Conservation (phyloP, 306 rosid species). For the Crotalaria pallida region DNA sequence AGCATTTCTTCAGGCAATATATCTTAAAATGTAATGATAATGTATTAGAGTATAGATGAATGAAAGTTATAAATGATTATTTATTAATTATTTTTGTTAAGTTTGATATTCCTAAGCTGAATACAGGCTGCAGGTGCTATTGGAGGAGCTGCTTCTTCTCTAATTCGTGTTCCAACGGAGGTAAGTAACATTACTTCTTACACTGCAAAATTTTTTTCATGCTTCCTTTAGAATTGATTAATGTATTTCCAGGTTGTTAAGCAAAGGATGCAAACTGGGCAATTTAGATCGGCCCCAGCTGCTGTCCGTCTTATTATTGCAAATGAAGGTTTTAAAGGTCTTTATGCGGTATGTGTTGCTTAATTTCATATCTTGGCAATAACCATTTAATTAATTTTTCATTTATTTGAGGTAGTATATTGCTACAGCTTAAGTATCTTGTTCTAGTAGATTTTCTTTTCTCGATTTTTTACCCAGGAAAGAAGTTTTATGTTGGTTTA, state of each 20-base stretch:
- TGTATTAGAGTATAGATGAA: neutral
- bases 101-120: conserved; percentile 34
- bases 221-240: conserved; percentile 22
- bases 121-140: conserved; percentile 75
- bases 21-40: neutral
- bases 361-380: conserved; percentile 8
- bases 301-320: conserved; percentile 48
- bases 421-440: neutral
- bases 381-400: neutral
- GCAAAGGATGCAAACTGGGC: conserved; percentile 55
- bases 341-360: conserved; percentile 49
- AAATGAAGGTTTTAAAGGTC: conserved; percentile 58
- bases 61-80: neutral
- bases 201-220: neutral
- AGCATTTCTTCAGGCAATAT: too few species aligned
- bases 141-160: conserved; percentile 70
- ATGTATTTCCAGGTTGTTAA: conserved; percentile 45
- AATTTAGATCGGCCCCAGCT: conserved; percentile 37
- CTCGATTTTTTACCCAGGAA: neutral
- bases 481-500: conserved; percentile 1
- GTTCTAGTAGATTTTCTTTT: neutral
- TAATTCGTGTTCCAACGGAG: conserved; percentile 86
- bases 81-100: neutral
- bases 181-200: conserved; percentile 29
- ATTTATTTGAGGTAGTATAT: neutral